Evolutionary conservation across 2,329 filamentous ascomycete species (phyloP).

Genomic region (Basipetospora chlamydospora): DNA sequence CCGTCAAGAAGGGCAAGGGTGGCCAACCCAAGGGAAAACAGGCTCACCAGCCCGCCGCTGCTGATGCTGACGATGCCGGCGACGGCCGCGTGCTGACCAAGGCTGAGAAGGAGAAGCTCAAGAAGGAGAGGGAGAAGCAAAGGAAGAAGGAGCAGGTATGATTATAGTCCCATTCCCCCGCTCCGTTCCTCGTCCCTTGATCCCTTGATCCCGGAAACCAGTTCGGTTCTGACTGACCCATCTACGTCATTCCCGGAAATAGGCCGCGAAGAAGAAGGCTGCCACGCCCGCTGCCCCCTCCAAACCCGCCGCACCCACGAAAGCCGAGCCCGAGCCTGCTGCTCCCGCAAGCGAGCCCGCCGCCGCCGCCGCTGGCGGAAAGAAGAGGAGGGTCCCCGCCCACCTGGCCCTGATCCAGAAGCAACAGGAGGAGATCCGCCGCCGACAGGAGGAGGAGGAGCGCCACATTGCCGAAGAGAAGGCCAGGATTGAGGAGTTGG

Average conservation of each 20-base stretch:
- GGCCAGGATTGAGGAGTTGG: constrained; percentile 49
- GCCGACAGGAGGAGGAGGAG: constrained; percentile 50
- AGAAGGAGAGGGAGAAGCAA: constrained; percentile 97
- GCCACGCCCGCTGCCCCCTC: constrained; percentile 5
- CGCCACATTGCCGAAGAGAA: constrained; percentile 46
- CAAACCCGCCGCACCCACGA: constrained; percentile 36
- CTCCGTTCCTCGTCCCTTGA: background rate
- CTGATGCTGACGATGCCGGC: constrained; percentile 36
- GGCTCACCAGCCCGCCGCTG: constrained; percentile 26
- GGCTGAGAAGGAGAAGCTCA: constrained; percentile 95
- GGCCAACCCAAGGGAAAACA: constrained; percentile 36
- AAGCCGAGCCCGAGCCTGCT: constrained; percentile 32
- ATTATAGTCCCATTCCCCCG: background rate
- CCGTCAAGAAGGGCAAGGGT: constrained; percentile 63
- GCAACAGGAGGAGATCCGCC: constrained; percentile 66
- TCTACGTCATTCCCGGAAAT: background rate
- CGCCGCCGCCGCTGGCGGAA: constrained; percentile 36
- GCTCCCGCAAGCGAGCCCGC: constrained; percentile 18
- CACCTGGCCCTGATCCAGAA: constrained; percentile 61
- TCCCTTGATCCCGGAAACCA: background rate
- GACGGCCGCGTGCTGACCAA: constrained; percentile 73
- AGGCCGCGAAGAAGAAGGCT: constrained; percentile 75
- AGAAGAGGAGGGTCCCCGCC: constrained; percentile 83
- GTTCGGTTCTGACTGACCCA: constrained; percentile 6
- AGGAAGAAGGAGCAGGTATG: constrained; percentile 90